These are phyloP conservation scores for Ocimum tenuiflorum DNA, from an alignment of 257 asterid species.

Conservation along the genomic window DNA sequence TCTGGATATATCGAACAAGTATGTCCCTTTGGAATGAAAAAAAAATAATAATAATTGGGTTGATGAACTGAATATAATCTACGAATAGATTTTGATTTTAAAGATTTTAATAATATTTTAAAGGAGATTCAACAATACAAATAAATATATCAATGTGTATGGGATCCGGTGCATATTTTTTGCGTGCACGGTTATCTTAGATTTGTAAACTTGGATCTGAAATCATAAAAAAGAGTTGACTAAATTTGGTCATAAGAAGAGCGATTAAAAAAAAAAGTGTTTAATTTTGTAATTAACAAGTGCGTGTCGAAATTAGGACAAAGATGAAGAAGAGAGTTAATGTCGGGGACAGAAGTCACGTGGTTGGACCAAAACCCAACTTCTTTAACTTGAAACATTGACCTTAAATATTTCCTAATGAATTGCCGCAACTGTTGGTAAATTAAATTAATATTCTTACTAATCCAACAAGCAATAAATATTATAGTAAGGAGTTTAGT, in stretches of 20 bases:
- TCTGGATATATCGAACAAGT: no score
- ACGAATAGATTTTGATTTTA: no score
- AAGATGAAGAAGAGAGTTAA: constrained; percentile 10
- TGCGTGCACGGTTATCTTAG: constrained; percentile 11
- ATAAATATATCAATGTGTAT: not conserved
- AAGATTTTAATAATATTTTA: no score
- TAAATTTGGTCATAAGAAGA: not conserved
- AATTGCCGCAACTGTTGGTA: constrained; percentile 38
- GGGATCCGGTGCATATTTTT: constrained; percentile 19
- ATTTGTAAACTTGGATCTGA: not conserved
- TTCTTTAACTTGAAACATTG: constrained; percentile 15
- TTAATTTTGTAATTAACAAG: not conserved
- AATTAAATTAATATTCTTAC: not conserved
- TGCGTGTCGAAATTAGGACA: not conserved
- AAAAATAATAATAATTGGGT: no score
- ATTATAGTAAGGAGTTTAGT: no score
- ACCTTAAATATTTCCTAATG: constrained; percentile 24
- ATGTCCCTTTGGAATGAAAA: no score
- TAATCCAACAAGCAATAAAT: not conserved
- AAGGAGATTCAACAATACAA: no score
- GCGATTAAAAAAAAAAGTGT: not conserved
- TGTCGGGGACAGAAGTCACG: constrained; percentile 48
- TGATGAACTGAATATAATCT: no score
- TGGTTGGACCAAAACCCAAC: constrained; percentile 41
- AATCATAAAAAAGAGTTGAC: constrained; percentile 17